Percentiles rank a stretch among this genome's conserved stretches.
phyloP scores from a whole-genome alignment of 1,139 yeast species.

The Protomyces gravidus region DNA sequence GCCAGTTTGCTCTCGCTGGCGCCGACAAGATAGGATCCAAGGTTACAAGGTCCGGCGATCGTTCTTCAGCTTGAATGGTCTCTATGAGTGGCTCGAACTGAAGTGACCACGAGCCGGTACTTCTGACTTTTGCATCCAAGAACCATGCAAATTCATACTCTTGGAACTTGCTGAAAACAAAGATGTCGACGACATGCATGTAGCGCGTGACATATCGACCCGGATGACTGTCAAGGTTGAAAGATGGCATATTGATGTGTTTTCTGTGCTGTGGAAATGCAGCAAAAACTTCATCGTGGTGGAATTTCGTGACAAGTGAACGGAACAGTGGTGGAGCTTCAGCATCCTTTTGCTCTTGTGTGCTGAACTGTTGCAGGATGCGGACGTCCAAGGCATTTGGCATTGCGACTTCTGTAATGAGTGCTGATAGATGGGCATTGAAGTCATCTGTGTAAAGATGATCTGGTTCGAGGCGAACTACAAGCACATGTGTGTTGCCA shows the following conservation, averaged over 20 bases:
- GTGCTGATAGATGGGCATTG: constrained; percentile 2
- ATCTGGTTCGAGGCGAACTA: constrained; percentile 13
- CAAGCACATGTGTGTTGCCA: background rate
- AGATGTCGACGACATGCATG: constrained; percentile 7
- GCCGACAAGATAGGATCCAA: constrained; percentile 12
- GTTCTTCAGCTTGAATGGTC: background rate
- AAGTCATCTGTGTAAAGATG: constrained; percentile 13
- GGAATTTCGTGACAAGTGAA: background rate
- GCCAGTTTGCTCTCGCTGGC: constrained; percentile 8
- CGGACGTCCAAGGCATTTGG: constrained; percentile 2
- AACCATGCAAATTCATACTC: constrained; percentile 12
- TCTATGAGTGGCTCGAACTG: background rate
- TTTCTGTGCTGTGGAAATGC: constrained; percentile 4
- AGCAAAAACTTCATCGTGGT: constrained; percentile 2
- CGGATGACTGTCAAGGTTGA: background rate
- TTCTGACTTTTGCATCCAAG: constrained; percentile 9
- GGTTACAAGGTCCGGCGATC: constrained; percentile 4
- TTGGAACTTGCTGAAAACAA: background rate
- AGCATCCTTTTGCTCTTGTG: constrained; percentile 1
- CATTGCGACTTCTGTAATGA: constrained; percentile 16
- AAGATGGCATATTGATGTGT: constrained; percentile 1
- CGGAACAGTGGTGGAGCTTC: constrained; percentile 9
- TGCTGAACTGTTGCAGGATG: constrained; percentile 4
- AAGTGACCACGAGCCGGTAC: background rate
- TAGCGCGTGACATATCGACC: constrained; percentile 11